Conservation (phyloP, 768 basidiomycete genomes). For the Rhodocollybia butyracea region DNA sequence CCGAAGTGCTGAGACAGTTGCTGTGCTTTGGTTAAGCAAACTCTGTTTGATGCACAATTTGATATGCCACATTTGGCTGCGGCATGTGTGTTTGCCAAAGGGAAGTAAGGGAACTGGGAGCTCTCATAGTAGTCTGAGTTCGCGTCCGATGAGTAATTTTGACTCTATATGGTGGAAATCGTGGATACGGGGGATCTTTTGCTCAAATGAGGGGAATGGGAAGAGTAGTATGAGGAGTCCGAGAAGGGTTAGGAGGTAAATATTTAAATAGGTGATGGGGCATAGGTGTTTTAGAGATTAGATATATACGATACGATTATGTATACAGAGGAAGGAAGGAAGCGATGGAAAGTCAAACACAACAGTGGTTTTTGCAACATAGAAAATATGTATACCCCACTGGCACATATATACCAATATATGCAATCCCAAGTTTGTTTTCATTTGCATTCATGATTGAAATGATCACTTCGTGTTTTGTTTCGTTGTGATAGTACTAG, state of each 20-base stretch:
- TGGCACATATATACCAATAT: too few relatives aligned
- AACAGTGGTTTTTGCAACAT: not conserved
- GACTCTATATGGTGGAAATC: slow-evolving; percentile 1
- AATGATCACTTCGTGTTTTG: too few relatives aligned
- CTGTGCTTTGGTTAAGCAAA: too few relatives aligned
- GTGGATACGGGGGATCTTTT: not conserved
- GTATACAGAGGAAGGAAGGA: not conserved
- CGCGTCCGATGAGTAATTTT: not conserved
- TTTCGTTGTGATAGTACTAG: too few relatives aligned
- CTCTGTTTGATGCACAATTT: too few relatives aligned
- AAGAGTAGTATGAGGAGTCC: not conserved
- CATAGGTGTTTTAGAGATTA: not conserved
- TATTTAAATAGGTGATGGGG: too few relatives aligned
- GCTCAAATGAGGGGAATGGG: not conserved
- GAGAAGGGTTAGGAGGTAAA: not conserved
- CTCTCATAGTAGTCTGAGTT: not conserved
- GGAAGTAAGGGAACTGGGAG: not conserved
- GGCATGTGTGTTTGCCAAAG: not conserved
- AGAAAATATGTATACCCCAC: not conserved
- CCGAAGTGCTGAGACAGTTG: too few relatives aligned
- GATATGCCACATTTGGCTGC: too few relatives aligned
- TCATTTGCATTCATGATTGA: too few relatives aligned
- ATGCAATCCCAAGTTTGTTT: too few relatives aligned
- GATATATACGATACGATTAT: not conserved
- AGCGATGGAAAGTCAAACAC: too few relatives aligned